Evolutionary conservation across 176 grass and related monocot species (phyloP), one percentile per base, ranked within the genome.

Genomic region (Urochloa ruziziensis): DNA sequence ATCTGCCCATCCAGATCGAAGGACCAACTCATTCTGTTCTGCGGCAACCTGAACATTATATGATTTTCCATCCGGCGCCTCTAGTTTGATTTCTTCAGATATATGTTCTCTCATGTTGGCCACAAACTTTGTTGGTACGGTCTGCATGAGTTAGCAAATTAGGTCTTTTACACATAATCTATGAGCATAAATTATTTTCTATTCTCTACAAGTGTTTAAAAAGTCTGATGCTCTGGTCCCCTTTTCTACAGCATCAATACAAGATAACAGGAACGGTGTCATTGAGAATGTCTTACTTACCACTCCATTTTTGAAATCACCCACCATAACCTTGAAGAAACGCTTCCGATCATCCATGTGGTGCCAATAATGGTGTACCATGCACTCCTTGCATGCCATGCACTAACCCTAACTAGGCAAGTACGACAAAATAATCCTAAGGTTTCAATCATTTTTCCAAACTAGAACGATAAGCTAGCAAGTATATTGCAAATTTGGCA

Each of bases 101-200:
- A 87, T 84, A 23, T 62, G 24, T 21, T 49, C 71, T 73, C 59
- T 88, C 39, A 91, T 61, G 17, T 86, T 78, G 16, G 27, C 42
- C 4, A 62, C 77, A 63, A 94, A 89, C 40, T 88, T 81, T 33
- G 85, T 72, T 14, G 87, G 92, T 62, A 91, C 74, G 37, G 10
- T 52, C 87, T 88, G 80, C 56, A 70, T 29, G 18, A 49, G 59
- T 63, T 23, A 13, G 18, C 16, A 0, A 79, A 48, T 48, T 48
- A 79, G 39, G 10, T 33, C 25, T 62, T 61, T 78, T 62, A 30
- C 9, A 32, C 46, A 21, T 0, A 52, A 73, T 7, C 29, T 6
- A 34, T 64, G 30, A 77, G 13, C n/a, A 27, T 29, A 28, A 28
- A 21, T 19, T 34, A 11, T n/a, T n/a, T n/a, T 60, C 16, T 43